Base-by-base conservation (phyloP, 2,329 filamentous ascomycete species). In the Teratosphaeria zuluensis region DNA sequence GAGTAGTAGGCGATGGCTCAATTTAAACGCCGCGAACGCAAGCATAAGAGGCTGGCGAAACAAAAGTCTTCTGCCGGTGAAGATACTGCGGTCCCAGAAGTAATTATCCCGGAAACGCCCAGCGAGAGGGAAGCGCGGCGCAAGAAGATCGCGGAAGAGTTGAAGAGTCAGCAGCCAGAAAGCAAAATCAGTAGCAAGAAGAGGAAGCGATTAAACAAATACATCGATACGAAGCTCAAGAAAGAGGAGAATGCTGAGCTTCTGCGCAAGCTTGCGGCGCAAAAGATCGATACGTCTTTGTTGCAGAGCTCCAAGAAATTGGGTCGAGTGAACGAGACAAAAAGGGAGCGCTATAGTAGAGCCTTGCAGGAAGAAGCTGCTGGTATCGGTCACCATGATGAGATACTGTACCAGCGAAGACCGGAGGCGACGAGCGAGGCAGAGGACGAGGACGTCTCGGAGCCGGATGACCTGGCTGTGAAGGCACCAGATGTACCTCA, bases 191-290 rank as follows among this genome's bases (percentile, higher is more conserved):
- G 80, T 1, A 74, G 77, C 21, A 87, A 87, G 73, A 88, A 88
- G 73, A 79, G 83, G 65, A 87, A 87, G 75, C 77, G 85, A 57
- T 68, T 88, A 62, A 84, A 87, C 65, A 87, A 87, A 69, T 88
- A 87, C 64, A 84, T 88, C 72, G 92, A 97, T 68, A 94, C 83
- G 59, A 99, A 99, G 80, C 78, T 99, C 53, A 89, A 86, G 73
- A 96, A 95, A 73, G 94, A 99, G 70, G 92, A 97, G 73, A 95
- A 90, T 68, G 80, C 89, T 31, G 88, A 85, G 58, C 78, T 99
- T 32, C 80, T 97, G 66, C 88, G 89, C 70, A 92, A 94, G 71
- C 80, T 99, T 30, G 89, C 89, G 19, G 80, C 84, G 61, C 81
- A 84, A 57, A 91, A 88, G 69, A 83, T 94, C 64, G 92, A 97